Base-by-base conservation (phyloP, 306 rosid species). In the Prosopis cineraria region DNA sequence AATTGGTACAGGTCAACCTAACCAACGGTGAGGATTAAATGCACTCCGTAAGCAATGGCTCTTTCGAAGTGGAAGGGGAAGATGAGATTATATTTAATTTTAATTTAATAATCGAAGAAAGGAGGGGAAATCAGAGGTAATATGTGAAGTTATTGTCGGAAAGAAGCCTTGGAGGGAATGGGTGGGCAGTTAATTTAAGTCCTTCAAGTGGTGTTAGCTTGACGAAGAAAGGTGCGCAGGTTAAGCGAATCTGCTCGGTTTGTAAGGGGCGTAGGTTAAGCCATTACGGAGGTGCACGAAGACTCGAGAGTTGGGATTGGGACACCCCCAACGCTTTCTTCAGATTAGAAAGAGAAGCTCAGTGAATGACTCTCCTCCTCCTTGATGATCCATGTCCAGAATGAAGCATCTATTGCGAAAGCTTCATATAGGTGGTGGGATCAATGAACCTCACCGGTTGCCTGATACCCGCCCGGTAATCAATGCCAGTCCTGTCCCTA, bases 381-480 rank as follows among this genome's bases (percentile, higher is more conserved):
- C 74, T 85, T 88, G 80, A 88, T 88, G 92, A 91, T 85, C 89
- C 53, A 91, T 96, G 99, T 90, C 99, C 70, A 91, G 81, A 82
- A 96, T 96, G 99, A 96, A 93, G 86, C 98, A 96, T 76, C 89
- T 96, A n/a, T 94, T 96, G 1, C 58, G 98, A 83, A 96, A 91
- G 93, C 98, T 96, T 77, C 98, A 96, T 93, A 96, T 96, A 88
- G 99, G 99, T 73, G 96, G 95, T 12, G 93, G 94, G 59, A 36
- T 85, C 75, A 90, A 85, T 66, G 97, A 85, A 36, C 93, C 85
- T 56, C 92, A 84, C 36, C 60, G 94, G 66, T 81, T 89, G 82
- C 75, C 82, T 13, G 83, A 80, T 19, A 7, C 87, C 27, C 85
- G 70, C 14, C 85, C 87, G 20, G 79, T 65, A 5, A 22, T 77